phyloP scores from a whole-genome alignment of 805 yeast genomes.

The Schizosaccharomyces osmophilus region DNA sequence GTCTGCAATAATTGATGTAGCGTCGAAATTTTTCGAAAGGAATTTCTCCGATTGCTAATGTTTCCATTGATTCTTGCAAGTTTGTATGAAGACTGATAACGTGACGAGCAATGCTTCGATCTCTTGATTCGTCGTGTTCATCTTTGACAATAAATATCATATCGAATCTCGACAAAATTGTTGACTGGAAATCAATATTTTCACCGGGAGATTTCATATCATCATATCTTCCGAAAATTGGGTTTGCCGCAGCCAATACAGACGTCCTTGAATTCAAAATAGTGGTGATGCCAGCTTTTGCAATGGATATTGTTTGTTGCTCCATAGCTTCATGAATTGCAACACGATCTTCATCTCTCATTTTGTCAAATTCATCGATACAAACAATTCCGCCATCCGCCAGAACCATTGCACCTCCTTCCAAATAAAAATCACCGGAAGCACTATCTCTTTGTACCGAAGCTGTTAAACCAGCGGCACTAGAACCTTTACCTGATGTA shows the following conservation, averaged over 20 bases:
- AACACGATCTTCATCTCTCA: conserved; percentile 96
- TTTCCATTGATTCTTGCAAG: conserved; percentile 15
- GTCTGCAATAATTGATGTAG: conserved; percentile 70
- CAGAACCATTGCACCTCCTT: conserved; percentile 99
- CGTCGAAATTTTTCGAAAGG: conserved; percentile 79
- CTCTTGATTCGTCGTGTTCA: conserved; percentile 69
- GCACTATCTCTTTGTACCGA: conserved; percentile 78
- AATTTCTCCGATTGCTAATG: conserved; percentile 46
- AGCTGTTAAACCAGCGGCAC: conserved; percentile 98
- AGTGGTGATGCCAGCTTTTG: conserved; percentile 96
- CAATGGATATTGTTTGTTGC: conserved; percentile 95
- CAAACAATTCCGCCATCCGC: conserved; percentile 99
- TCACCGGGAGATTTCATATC: conserved; percentile 93
- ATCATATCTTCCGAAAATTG: conserved; percentile 87
- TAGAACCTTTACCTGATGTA: conserved; percentile 96
- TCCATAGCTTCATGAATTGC: conserved; percentile 99
- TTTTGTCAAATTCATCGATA: conserved; percentile 96
- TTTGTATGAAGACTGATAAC: conserved; percentile 68
- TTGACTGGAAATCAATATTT: conserved; percentile 90
- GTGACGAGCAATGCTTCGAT: conserved; percentile 66
- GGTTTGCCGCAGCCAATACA: conserved; percentile 94
- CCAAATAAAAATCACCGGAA: conserved; percentile 78
- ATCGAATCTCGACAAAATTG: conserved; percentile 89
- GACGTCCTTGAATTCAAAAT: conserved; percentile 88
- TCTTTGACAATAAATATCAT: conserved; percentile 95